phyloP scores from a whole-genome alignment of 208 protist species.

The Leishmania guyanensis region DNA sequence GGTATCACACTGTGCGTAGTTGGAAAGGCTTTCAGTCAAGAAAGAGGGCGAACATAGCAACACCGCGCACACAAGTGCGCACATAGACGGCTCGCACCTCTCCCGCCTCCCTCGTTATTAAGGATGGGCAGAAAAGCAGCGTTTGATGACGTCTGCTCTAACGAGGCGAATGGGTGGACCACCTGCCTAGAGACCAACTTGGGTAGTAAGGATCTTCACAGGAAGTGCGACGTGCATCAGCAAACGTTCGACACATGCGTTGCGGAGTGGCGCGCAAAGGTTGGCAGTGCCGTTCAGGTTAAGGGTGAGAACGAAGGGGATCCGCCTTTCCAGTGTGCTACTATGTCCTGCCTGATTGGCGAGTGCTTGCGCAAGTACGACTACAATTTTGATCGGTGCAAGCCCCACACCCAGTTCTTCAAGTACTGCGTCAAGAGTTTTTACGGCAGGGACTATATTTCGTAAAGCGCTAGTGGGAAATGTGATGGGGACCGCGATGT shows the following conservation, averaged over 20 bases:
- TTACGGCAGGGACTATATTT: slow-evolving; percentile 76
- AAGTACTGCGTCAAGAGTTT: slow-evolving; percentile 83
- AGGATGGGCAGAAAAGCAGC: slow-evolving; percentile 11
- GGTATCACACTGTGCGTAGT: background rate
- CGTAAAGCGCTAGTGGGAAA: background rate
- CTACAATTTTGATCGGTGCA: slow-evolving; percentile 77
- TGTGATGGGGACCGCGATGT: background rate
- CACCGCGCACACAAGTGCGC: background rate
- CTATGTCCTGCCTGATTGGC: slow-evolving; percentile 76
- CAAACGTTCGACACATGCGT: slow-evolving; percentile 68
- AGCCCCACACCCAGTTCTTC: slow-evolving; percentile 71
- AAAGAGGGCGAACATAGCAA: background rate
- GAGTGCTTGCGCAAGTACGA: slow-evolving; percentile 71
- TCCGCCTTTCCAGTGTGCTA: slow-evolving; percentile 73
- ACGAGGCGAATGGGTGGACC: slow-evolving; percentile 63
- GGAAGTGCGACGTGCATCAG: slow-evolving; percentile 36
- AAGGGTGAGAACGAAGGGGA: slow-evolving; percentile 78
- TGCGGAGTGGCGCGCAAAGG: slow-evolving; percentile 44
- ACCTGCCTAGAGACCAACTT: slow-evolving; percentile 66
- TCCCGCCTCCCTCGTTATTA: background rate
- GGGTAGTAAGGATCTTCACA: slow-evolving; percentile 31
- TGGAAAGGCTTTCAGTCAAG: background rate
- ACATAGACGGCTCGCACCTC: background rate
- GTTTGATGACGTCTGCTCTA: slow-evolving; percentile 54
- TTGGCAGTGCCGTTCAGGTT: slow-evolving; percentile 46